Base-by-base conservation (phyloP, 176 grass and related monocot species). In the Aegilops sharonensis region DNA sequence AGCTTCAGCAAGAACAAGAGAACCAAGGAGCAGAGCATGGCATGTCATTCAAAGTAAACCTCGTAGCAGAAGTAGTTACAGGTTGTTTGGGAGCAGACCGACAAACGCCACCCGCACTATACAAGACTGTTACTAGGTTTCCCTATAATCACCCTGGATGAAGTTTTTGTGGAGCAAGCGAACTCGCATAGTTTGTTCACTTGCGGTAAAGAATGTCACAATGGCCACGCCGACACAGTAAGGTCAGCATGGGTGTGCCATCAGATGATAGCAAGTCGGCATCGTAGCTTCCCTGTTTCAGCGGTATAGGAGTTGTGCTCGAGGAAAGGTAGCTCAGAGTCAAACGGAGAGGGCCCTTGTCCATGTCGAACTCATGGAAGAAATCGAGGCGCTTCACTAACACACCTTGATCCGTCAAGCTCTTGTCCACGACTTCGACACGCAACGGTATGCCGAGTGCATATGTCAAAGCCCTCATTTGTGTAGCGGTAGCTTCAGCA, bases 401-500 rank as follows among this genome's bases (percentile, higher is more conserved):
- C 45, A 42, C 60, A 59, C 39, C 20, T 68, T 27, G 24, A 18
- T 17, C 6, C 1, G 6, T 8, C 62, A 0, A 40, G 34, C 3
- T 15, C 30, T 6, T 6, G 2, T 56, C 86, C 24, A 47, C 17
- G 17, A 43, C 1, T 20, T 66, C 79, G 3, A 88, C 9, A 14
- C 48, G 79, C 86, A 83, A 34, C 10, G 45, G 86, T 18, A 88
- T 77, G 18, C 86, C 86, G 8, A 88, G 86, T 13, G 72, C 79
- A 12, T 69, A 24, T 20, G 79, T 83, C 14, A 88, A 36, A 76
- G 86, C 79, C n/a, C 61, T 68, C 11, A 83, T 83, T 67, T 75
- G 79, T 59, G 43, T 1, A 2, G 25, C 3, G 10, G 4, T 8
- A 6, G 47, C 79, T 32, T 57, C 71, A 43, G 29, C 25, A 11